Evolutionary conservation across 2,329 filamentous ascomycete genomes (phyloP).

Genomic region (Triangularia setosa): DNA sequence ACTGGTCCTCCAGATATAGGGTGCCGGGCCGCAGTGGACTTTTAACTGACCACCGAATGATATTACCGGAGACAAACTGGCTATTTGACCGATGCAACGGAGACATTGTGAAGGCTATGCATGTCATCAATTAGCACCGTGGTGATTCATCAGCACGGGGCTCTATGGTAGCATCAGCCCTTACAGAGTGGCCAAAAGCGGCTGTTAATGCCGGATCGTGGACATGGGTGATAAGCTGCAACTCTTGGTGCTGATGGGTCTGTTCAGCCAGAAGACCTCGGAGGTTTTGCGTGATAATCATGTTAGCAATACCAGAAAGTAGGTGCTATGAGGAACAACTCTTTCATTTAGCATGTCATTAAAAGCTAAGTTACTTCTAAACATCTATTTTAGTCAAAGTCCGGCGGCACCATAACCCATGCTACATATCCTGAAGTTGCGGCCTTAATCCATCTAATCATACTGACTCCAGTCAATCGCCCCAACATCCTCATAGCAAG

Average conservation of each 20-base stretch:
- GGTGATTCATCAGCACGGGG: neutral
- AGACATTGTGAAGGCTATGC: neutral
- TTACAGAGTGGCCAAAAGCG: neutral
- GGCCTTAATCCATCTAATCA: neutral
- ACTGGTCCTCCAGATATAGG: neutral
- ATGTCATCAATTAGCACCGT: neutral
- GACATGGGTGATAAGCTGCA: neutral
- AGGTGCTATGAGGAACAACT: no score
- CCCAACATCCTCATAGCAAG: constrained; percentile 1
- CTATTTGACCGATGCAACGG: neutral
- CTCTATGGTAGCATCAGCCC: neutral
- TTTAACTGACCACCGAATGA: neutral
- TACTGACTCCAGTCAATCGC: neutral
- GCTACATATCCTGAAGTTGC: no score
- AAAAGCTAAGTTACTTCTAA: no score
- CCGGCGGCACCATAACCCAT: no score
- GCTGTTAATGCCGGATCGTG: neutral
- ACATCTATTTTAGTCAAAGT: no score
- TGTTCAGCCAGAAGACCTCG: neutral
- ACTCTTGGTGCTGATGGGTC: neutral
- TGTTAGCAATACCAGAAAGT: neutral
- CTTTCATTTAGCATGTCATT: no score
- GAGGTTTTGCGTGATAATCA: no score
- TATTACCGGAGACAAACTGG: neutral
- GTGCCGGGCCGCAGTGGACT: neutral